A percentile compares a stretch with the other conserved stretches of the same genome.
Evolutionary conservation across 1,139 yeast genomes (phyloP).

Genomic region (Yamadazyma oceani): DNA sequence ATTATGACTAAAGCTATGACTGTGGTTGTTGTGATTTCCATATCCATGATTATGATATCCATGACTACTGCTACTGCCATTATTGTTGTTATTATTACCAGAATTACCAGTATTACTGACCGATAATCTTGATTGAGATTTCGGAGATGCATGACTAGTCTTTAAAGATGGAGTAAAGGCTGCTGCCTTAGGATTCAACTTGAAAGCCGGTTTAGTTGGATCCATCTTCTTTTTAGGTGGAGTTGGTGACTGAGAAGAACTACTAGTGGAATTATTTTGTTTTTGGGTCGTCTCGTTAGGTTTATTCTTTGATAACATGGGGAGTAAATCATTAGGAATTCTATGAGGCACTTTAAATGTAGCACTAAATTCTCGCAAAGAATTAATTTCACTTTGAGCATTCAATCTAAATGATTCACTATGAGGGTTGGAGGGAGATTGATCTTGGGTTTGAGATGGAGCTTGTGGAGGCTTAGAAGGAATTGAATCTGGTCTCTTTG

Average conservation of each 20-base stretch:
- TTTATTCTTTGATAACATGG: conserved; percentile 70
- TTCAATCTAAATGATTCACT: conserved; percentile 47
- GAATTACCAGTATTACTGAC: conserved; percentile 14
- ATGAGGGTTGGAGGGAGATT: conserved; percentile 7
- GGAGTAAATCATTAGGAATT: conserved; percentile 74
- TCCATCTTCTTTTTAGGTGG: conserved; percentile 47
- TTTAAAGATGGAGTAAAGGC: conserved; percentile 59
- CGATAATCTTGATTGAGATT: conserved; percentile 27
- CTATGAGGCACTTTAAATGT: conserved; percentile 76
- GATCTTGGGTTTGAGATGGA: conserved; percentile 2
- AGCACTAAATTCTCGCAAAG: conserved; percentile 80
- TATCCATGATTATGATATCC: conserved; percentile 28
- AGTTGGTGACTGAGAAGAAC: conserved; percentile 5
- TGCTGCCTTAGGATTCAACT: conserved; percentile 70
- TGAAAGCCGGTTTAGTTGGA: conserved; percentile 59
- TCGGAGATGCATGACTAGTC: conserved; percentile 21
- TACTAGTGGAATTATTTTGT: conserved; percentile 18
- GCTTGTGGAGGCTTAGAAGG: conserved; percentile 34
- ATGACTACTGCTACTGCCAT: conserved; percentile 8
- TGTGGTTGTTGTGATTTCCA: conserved; percentile 4
- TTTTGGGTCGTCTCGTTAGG: conserved; percentile 53
- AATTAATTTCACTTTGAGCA: conserved; percentile 70
- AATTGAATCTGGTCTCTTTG: conserved; percentile 23
- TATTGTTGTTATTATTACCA: conserved; percentile 1
- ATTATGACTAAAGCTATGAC: conserved; percentile 3